These are phyloP conservation scores for Henckelia pumila DNA, from an alignment of 257 asterid species.

Conservation along the genomic window DNA sequence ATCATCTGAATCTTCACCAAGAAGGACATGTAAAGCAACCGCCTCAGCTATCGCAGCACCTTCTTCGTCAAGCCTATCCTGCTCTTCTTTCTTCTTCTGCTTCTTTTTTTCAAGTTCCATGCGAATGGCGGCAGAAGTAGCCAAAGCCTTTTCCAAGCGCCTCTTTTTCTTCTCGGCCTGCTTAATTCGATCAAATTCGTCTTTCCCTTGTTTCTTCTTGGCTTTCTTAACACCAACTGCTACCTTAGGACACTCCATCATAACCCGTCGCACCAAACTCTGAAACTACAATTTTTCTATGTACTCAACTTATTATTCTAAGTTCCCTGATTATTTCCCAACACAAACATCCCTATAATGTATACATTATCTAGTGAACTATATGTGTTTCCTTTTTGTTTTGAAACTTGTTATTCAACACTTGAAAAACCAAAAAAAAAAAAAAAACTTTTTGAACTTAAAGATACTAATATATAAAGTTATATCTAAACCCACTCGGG, in stretches of 20 bases:
- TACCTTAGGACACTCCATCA: slow-evolving; percentile 62
- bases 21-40: slow-evolving; percentile 78
- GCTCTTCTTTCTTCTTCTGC: slow-evolving; percentile 80
- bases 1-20: slow-evolving; percentile 75
- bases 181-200: slow-evolving; percentile 71
- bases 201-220: slow-evolving; percentile 83
- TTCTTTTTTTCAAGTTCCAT: slow-evolving; percentile 78
- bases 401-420: slow-evolving; percentile 25
- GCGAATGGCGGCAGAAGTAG: slow-evolving; percentile 82
- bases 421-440: slow-evolving; percentile 26
- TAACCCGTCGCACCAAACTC: slow-evolving; percentile 18
- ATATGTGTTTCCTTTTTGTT: slow-evolving; percentile 28
- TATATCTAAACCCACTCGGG: slow-evolving; percentile 69
- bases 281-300: slow-evolving; percentile 16
- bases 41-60: slow-evolving; percentile 90
- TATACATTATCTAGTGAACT: slow-evolving; percentile 33
- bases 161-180: slow-evolving; percentile 88
- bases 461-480: slow-evolving; percentile 5
- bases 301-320: slow-evolving; percentile 19
- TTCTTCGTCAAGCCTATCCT: slow-evolving; percentile 79
- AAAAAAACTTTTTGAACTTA: slow-evolving; percentile 16
- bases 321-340: slow-evolving; percentile 20
- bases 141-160: slow-evolving; percentile 85
- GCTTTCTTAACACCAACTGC: slow-evolving; percentile 52
- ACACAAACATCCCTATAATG: slow-evolving; percentile 30